These are phyloP conservation scores for Sporothrix pseudoabietina DNA, from an alignment of 2,329 filamentous ascomycete genomes.

Conservation along the genomic window DNA sequence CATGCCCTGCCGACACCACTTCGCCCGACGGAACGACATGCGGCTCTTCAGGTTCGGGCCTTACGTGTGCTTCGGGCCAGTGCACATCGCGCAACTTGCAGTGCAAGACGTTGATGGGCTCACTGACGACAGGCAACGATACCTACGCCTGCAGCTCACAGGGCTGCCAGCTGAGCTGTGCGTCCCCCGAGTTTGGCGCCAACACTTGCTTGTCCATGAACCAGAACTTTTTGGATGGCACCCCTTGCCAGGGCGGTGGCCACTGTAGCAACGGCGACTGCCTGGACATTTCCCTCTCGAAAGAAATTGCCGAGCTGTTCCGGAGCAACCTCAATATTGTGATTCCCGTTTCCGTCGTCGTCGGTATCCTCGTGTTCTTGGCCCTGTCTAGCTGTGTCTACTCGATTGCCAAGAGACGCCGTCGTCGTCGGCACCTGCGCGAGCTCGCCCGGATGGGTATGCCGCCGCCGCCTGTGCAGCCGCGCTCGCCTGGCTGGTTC, in stretches of 20 bases:
- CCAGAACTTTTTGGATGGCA: conserved; percentile 94
- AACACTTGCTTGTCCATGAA: conserved; percentile 73
- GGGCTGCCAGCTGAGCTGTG: conserved; percentile 77
- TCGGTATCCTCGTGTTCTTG: conserved; percentile 73
- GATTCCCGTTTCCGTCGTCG: conserved; percentile 72
- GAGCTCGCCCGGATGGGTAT: conserved; percentile 26
- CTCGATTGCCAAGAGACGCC: conserved; percentile 53
- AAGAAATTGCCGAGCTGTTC: conserved; percentile 76
- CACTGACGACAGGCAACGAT: conserved; percentile 70
- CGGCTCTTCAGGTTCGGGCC: conserved; percentile 61
- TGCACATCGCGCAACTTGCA: conserved; percentile 91
- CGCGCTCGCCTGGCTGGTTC: conserved; percentile 7
- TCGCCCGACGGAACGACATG: conserved; percentile 72
- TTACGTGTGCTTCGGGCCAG: conserved; percentile 86
- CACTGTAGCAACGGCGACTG: conserved; percentile 78
- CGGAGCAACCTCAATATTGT: conserved; percentile 74
- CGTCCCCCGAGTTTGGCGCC: conserved; percentile 65
- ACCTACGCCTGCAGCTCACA: conserved; percentile 75
- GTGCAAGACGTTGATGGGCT: conserved; percentile 82
- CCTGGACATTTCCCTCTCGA: conserved; percentile 66
- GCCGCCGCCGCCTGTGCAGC: conserved; percentile 19
- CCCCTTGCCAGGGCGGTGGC: conserved; percentile 77
- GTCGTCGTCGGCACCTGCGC: conserved; percentile 25
- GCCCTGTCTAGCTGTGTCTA: conserved; percentile 68
- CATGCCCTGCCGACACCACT: conserved; percentile 73